Evolutionary conservation across 257 asterid genomes (phyloP).

Genomic region (Solanum tarijense): DNA sequence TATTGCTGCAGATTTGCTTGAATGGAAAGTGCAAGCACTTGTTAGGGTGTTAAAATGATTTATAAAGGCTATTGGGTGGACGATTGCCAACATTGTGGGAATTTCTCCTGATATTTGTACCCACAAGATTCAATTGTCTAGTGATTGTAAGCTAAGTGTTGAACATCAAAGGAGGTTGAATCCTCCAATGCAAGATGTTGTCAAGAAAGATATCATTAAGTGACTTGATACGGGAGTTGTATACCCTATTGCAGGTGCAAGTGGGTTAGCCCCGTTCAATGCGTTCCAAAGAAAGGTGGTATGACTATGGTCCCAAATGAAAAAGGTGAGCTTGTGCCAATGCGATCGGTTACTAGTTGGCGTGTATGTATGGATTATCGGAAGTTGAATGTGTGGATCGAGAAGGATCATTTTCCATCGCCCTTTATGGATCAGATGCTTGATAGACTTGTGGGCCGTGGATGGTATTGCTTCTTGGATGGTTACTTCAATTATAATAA

Average conservation of each 20-base stretch:
- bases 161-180: background rate
- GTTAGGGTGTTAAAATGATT: background rate
- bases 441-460: no score
- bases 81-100: background rate
- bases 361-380: no score
- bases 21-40: background rate
- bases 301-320: background rate
- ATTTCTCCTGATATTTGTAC: no score
- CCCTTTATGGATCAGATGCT: no score
- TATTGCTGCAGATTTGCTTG: background rate
- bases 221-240: background rate
- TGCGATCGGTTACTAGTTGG: background rate
- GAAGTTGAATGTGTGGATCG: no score
- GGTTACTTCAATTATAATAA: background rate
- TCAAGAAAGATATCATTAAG: no score
- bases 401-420: no score
- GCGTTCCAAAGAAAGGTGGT: background rate
- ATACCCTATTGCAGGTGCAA: background rate
- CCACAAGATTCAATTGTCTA: background rate
- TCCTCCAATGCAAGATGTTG: background rate
- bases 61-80: background rate
- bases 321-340: background rate
- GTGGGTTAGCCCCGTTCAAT: background rate
- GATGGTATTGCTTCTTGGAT: no score
- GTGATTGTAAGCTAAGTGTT: background rate